Conservation (phyloP, 257 asterid species). For the Solanum virginianum region DNA sequence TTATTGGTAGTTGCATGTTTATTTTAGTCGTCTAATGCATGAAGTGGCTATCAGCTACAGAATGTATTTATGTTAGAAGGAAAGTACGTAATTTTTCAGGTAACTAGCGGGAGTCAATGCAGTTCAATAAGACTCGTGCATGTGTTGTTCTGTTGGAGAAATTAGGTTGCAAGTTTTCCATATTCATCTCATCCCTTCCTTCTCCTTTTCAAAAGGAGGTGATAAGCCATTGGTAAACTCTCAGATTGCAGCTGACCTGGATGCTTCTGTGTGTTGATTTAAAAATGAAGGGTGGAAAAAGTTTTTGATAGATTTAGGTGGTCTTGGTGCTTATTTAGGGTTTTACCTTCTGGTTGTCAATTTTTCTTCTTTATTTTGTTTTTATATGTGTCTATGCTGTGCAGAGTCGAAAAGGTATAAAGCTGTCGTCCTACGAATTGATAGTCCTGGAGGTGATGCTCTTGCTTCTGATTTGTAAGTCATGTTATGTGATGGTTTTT, state of each 20-base stretch:
- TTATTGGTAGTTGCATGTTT: not conserved
- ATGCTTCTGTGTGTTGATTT: not conserved
- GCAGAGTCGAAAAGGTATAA: slow-evolving; percentile 84
- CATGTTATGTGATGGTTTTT: not conserved
- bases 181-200: not conserved
- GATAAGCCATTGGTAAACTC: not conserved
- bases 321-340: not conserved
- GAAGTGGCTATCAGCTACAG: not conserved
- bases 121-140: not conserved
- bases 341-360: not conserved
- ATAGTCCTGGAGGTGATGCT: slow-evolving; percentile 99
- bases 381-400: not conserved
- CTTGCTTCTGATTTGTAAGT: slow-evolving; percentile 99
- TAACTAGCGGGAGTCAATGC: not conserved
- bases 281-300: not conserved
- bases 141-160: not conserved
- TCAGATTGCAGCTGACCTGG: not conserved
- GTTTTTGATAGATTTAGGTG: not conserved
- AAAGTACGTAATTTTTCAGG: not conserved
- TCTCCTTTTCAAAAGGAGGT: not conserved
- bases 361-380: not conserved
- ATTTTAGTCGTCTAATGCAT: not conserved
- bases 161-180: not conserved
- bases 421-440: slow-evolving; percentile 87
- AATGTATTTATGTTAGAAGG: not conserved